These are phyloP conservation scores for Phytopythium cucurbitacearum DNA, from an alignment of 352 stramenopile species.

Conservation along the genomic window DNA sequence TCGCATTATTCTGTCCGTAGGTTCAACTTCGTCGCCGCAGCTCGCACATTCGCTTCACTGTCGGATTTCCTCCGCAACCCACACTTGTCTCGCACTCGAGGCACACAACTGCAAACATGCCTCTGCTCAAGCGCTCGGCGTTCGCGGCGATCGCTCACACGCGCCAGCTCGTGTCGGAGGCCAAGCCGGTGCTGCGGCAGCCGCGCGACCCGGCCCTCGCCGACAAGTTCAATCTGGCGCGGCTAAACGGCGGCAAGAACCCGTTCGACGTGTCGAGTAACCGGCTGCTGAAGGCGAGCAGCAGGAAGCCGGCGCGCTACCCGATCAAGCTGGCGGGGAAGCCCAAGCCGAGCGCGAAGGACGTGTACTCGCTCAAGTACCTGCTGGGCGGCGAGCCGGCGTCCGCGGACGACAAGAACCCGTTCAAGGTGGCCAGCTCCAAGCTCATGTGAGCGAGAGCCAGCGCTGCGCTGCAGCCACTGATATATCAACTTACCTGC, in stretches of 20 bases:
- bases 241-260: conserved; percentile 65
- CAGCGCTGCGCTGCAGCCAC: not conserved
- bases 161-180: not conserved
- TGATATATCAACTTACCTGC: too few species aligned
- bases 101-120: not conserved
- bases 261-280: conserved; percentile 63
- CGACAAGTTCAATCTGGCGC: conserved; percentile 61
- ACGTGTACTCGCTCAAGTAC: conserved; percentile 70
- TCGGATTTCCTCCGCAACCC: not conserved
- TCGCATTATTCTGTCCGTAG: too few species aligned
- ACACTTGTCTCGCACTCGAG: conserved; percentile 2
- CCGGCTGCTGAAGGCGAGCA: conserved; percentile 34
- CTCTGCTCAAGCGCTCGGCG: conserved; percentile 1
- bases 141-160: conserved; percentile 1
- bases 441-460: conserved; percentile 51
- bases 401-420: conserved; percentile 28
- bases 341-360: conserved; percentile 31
- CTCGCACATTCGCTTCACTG: not conserved
- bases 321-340: conserved; percentile 2
- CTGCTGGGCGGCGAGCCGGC: conserved; percentile 33
- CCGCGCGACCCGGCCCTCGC: conserved; percentile 28
- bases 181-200: conserved; percentile 10
- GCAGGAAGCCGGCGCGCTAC: conserved; percentile 1
- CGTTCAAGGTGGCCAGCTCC: conserved; percentile 57
- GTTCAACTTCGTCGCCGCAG: too few species aligned